Evolutionary conservation across 495 filamentous ascomycete genomes (phyloP).

Genomic region (Penicillium psychrofluorescens): DNA sequence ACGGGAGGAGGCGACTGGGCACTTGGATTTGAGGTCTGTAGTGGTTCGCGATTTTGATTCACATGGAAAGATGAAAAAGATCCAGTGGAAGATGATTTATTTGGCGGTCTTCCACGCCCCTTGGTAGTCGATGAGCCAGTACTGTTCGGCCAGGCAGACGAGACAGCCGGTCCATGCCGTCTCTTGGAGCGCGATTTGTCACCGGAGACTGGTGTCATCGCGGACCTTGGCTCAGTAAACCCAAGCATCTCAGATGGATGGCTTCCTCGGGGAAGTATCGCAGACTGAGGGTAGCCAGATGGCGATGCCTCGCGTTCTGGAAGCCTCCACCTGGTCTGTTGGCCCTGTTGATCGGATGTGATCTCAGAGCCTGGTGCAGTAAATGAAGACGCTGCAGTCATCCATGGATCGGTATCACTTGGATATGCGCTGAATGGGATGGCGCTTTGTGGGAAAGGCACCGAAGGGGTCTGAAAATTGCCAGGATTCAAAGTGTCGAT

Average conservation of each 20-base stretch:
- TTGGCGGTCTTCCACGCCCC: constrained; percentile 76
- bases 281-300: constrained; percentile 70
- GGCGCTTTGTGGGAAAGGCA: constrained; percentile 35
- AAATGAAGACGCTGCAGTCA: constrained; percentile 37
- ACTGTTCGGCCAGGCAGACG: constrained; percentile 83
- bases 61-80: constrained; percentile 86
- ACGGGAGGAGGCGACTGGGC: constrained; percentile 22
- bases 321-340: constrained; percentile 42
- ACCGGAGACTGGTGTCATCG: constrained; percentile 52
- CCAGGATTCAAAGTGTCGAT: constrained; percentile 49
- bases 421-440: no score
- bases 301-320: constrained; percentile 49
- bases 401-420: constrained; percentile 42
- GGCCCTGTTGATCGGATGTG: constrained; percentile 21
- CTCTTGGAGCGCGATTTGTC: constrained; percentile 52
- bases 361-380: constrained; percentile 5
- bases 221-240: constrained; percentile 59
- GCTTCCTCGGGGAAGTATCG: constrained; percentile 56
- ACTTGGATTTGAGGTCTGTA: constrained; percentile 18
- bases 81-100: constrained; percentile 63
- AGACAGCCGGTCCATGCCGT: constrained; percentile 89
- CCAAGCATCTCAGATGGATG: constrained; percentile 43
- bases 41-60: constrained; percentile 45
- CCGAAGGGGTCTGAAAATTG: constrained; percentile 48
- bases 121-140: constrained; percentile 63